Evolutionary conservation across 2,329 filamentous ascomycete genomes (phyloP), one percentile per base, ranked within the genome.

Genomic region (Thielaviopsis ethacetica): DNA sequence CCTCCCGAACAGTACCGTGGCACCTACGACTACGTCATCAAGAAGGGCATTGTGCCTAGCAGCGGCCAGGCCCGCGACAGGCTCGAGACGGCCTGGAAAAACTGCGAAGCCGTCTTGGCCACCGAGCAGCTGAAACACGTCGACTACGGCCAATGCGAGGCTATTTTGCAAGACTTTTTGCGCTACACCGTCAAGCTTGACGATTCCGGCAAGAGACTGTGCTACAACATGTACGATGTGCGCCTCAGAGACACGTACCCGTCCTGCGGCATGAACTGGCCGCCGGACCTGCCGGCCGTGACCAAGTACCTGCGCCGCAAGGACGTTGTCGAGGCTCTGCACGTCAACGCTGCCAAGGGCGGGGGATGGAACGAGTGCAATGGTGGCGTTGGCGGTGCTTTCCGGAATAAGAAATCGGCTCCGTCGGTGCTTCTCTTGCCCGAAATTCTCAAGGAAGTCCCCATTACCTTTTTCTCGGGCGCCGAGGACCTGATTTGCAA

Each of bases 191-290:
- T 79, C 57, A 61, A 61, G 53, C 56, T 61, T 26, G 74, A 67
- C 12, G 72, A 68, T 57, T 61, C 73, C 41, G 74, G 73, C 15
- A 74, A 76, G 21, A 70, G 78, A 59, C 71, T 78, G 54, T 98
- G 94, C 70, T 70, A 84, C 69, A 99, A 98, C 73, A 96, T 97
- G 88, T 99, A 99, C 71, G 93, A 99, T 69, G 80, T 97, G 57
- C 88, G 91, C 53, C 78, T 96, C 53, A 83, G 77, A 63, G 93
- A 98, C 70, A 74, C 74, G 6, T 89, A 81, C 70, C 86, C 88
- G 4, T 85, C 84, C 63, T 98, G 93, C 70, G 93, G 93, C 64
- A 95, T 95, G 91, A 91, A 90, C 73, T 98, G 94, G 94, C 93
- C 93, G 34, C 86, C 90, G 63, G 93, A 98, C 71, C 76, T 98